phyloP scores from a whole-genome alignment of 805 yeast genomes.

The Schwanniomyces sp. region DNA sequence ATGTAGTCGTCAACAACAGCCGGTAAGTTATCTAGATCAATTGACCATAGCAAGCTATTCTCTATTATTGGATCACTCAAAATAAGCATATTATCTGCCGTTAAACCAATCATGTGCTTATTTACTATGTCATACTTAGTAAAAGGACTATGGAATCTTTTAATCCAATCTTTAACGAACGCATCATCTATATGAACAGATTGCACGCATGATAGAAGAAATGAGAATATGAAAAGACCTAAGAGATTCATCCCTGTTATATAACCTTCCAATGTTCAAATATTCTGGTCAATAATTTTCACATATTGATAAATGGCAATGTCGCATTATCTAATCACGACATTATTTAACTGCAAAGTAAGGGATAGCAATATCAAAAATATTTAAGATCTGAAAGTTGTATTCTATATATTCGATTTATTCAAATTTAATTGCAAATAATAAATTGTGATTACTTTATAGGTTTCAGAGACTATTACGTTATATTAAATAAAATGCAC shows the following conservation, averaged over 20 bases:
- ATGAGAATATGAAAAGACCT: background rate
- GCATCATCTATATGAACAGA: constrained; percentile 51
- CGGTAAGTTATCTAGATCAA: constrained; percentile 15
- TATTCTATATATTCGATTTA: too few relatives aligned
- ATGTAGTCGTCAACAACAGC: constrained; percentile 6
- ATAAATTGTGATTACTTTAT: background rate
- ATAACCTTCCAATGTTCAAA: background rate
- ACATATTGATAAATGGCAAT: background rate
- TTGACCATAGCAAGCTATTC: constrained; percentile 13
- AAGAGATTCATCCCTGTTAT: background rate
- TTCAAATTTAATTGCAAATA: too few relatives aligned
- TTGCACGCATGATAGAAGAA: background rate
- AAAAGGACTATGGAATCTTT: constrained; percentile 42
- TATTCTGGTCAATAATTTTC: background rate
- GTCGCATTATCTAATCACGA: background rate
- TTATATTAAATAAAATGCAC: constrained; percentile 23
- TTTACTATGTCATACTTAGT: constrained; percentile 4
- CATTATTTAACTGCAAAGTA: background rate
- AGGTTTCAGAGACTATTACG: background rate
- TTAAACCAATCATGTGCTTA: constrained; percentile 12
- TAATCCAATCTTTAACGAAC: constrained; percentile 55
- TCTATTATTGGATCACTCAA: constrained; percentile 5
- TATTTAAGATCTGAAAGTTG: background rate
- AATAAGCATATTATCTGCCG: constrained; percentile 13
- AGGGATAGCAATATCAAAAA: background rate